These are phyloP conservation scores for Pulveroboletus sp. DNA, from an alignment of 768 basidiomycete species.

Conservation along the genomic window DNA sequence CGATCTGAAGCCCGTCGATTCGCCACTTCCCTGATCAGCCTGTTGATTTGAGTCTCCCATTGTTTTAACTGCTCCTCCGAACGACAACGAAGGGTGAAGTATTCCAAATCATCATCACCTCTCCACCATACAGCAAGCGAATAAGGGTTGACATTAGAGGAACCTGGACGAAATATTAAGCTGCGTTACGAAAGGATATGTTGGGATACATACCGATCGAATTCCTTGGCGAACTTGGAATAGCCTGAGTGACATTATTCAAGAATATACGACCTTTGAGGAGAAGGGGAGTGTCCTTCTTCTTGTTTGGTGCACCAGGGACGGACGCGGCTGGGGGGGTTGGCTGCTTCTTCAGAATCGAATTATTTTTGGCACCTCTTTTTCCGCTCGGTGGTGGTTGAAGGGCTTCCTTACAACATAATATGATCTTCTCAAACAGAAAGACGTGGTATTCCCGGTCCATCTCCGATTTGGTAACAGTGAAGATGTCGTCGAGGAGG, in stretches of 20 bases:
- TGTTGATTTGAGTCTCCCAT: conserved; percentile 89
- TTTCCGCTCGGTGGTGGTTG: conserved; percentile 54
- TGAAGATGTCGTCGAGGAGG: conserved; percentile 90
- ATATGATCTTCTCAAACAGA: conserved; percentile 96
- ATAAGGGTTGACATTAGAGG: conserved; percentile 54
- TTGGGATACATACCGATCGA: conserved; percentile 52
- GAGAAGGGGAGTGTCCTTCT: conserved; percentile 76
- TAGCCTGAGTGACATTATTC: conserved; percentile 88
- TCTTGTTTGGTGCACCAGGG: conserved; percentile 53
- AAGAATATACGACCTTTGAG: conserved; percentile 97
- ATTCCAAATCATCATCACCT: conserved; percentile 89
- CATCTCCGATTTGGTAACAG: conserved; percentile 92
- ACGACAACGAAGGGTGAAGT: conserved; percentile 89
- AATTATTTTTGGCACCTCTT: conserved; percentile 80
- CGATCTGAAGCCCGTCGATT: conserved; percentile 66
- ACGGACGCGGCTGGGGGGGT: conserved; percentile 46
- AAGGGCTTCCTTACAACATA: conserved; percentile 93
- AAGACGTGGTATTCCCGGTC: conserved; percentile 99
- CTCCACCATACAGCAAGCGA: conserved; percentile 92
- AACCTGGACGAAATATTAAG: conserved; percentile 32
- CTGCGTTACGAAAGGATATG: neutral
- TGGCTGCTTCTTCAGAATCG: conserved; percentile 81
- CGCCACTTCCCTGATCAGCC: conserved; percentile 77
- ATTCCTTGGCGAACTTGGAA: conserved; percentile 53
- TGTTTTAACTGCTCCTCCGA: conserved; percentile 88